phyloP scores from a whole-genome alignment of 148 eudicot genomes.

The Rhododendron williamsianum region DNA sequence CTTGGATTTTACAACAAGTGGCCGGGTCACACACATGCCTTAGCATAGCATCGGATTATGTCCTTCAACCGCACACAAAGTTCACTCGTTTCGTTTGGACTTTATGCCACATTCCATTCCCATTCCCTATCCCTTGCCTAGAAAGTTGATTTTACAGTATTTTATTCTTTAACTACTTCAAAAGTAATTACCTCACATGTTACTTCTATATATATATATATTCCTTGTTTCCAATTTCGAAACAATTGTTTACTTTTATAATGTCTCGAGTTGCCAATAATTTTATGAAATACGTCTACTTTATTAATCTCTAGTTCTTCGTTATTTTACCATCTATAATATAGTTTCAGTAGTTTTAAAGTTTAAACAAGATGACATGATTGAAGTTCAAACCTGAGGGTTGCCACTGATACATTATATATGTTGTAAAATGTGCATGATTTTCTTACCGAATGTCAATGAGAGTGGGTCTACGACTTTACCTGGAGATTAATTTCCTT shows the following conservation, averaged over 20 bases:
- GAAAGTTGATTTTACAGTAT: background rate
- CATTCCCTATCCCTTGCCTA: background rate
- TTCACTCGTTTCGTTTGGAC: background rate
- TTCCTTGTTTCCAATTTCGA: background rate
- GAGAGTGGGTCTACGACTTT: background rate
- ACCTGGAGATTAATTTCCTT: background rate
- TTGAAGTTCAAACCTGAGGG: too few species aligned
- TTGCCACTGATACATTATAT: too few species aligned
- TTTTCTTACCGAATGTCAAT: background rate
- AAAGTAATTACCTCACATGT: background rate
- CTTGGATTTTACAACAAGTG: background rate
- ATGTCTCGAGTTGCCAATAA: background rate
- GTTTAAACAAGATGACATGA: too few species aligned
- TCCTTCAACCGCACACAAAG: slow-evolving; percentile 18
- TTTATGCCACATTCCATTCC: background rate
- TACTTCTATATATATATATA: too few species aligned
- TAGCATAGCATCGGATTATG: background rate
- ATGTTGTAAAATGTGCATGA: background rate
- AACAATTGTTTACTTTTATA: background rate
- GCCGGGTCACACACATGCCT: background rate
- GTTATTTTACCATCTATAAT: too few species aligned
- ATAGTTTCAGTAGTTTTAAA: too few species aligned
- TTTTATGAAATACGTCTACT: background rate
- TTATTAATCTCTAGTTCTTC: too few species aligned
- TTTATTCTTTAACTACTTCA: slow-evolving; percentile 11